Evolutionary conservation across 1,139 yeast species (phyloP).

Genomic region (Sugiyamaella grinbergsii): DNA sequence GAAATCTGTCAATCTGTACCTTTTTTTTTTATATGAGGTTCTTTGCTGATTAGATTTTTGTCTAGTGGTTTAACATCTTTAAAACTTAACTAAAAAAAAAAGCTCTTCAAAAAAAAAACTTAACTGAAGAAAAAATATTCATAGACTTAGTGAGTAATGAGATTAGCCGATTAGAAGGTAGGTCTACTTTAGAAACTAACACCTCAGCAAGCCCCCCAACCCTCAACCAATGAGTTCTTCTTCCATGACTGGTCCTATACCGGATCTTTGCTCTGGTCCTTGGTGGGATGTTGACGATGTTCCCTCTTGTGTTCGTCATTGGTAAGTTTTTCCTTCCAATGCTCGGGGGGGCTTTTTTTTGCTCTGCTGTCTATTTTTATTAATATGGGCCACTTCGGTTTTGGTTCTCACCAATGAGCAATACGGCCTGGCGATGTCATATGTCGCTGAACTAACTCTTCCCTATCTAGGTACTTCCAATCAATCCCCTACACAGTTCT

Average conservation of each 20-base stretch:
- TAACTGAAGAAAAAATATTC: not conserved
- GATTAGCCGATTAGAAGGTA: not conserved
- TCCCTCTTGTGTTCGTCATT: constrained; percentile 35
- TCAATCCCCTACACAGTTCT: constrained; percentile 30
- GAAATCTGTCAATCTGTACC: no score
- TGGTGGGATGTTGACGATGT: constrained; percentile 38
- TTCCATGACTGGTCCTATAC: constrained; percentile 2
- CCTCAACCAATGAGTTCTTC: constrained; percentile 12
- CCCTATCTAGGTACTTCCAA: constrained; percentile 37
- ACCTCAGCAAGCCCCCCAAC: not conserved
- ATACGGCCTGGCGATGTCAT: no score
- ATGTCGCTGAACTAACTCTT: not conserved
- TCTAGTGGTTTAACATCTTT: no score
- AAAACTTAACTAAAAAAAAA: not conserved
- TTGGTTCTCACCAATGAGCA: no score
- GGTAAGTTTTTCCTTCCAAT: constrained; percentile 30
- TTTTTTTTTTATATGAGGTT: no score
- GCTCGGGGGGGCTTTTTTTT: no score
- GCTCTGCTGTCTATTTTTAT: no score
- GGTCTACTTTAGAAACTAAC: not conserved
- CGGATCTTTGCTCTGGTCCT: constrained; percentile 30
- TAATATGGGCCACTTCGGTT: no score
- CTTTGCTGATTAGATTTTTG: no score
- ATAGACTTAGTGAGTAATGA: not conserved
- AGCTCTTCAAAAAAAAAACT: not conserved